Evolutionary conservation across 2,329 filamentous ascomycete species (phyloP), one percentile per base, ranked within the genome.

Genomic region (Neurospora sp.): DNA sequence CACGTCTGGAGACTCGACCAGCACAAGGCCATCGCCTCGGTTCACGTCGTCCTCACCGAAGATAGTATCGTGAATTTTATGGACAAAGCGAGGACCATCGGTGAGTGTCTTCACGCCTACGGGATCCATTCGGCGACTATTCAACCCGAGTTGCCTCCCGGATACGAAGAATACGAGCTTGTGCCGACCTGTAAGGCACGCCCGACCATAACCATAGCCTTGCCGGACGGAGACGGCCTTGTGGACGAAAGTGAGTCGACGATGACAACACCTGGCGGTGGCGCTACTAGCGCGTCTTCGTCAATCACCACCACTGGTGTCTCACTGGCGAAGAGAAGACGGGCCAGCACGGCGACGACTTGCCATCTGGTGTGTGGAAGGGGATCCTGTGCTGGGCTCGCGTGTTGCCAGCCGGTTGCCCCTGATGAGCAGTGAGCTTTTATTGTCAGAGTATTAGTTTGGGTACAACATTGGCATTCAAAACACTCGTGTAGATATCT

Each of bases 1-100:
- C 90, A 92, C 74, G 86, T 93, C 72, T 93, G 91, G 91, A 84
- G 88, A 2, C 83, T 93, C 3, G 88, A 91, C 76, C 90, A 94
- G 79, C 83, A 84, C 68, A 92, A 91, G 75, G 83, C 86, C 4
- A 83, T 93, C 66, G 91, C 91, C 8, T 89, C 89, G 0, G 90
- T 89, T 1, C 91, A 93, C 76, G 81, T 93, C 1, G 83, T 90
- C 0, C 85, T 93, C 17, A 83, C 84, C 1, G 85, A 88, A 72
- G 81, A 84, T 68, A 84, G 84, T 9, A 78, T 91, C 33, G 77
- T 81, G 42, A 81, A 81, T 67, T 93, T 93, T 76, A 84, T 87
- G 79, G 81, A 83, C 68, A 85, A 86, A 71, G 87, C 89, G 1
- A 86, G 84, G 74, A 86, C 85, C 1, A 86, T 92, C 68, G 85